Evolutionary conservation across 257 asterid genomes (phyloP), one percentile per base, ranked within the genome.

Genomic region (Gentiana straminea): DNA sequence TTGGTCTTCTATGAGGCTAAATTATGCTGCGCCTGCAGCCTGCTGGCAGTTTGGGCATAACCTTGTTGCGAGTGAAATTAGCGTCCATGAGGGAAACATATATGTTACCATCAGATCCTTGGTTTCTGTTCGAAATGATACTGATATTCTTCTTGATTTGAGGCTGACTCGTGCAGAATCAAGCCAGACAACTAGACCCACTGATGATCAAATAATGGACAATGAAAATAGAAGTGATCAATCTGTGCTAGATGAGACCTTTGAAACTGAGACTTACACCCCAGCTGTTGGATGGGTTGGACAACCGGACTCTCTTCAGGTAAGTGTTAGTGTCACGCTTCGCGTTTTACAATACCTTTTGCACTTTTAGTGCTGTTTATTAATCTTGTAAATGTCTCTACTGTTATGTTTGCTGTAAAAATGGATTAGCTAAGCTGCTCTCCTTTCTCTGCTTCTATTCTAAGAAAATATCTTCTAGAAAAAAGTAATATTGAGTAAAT

Each of bases 31-130:
- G 46, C 94, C 97, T 73, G 92, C 85, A 71, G 95, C 95, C 48
- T 84, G 90, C 72, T 91, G 94, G 95, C 79, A 69, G 74, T 73
- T 91, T 50, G 95, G 93, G 60, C 77, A 78, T 60, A 72, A 72
- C 65, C 73, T 83, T 45, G 95, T 91, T 73, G 98, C 95, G 60
- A 91, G 97, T 85, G 98, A 91, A 83, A 90, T 87, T 65, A 79
- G 76, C 15, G 81, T 83, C 35, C 63, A 44, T 67, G 97, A 83
- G 66, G 91, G 86, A 55, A 81, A 85, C 69, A 69, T 88, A 79
- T 80, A 77, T 65, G 88, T 91, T 64, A 70, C 58, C 69, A 75
- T 91, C 70, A 81, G 94, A 69, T 85, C 98, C 56, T 69, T 91
- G 71, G 98, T 85, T 61, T 91, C 95, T 15, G 86, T 91, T 72